Evolutionary conservation across 2,329 filamentous ascomycete species (phyloP), one percentile per base, ranked within the genome.

Genomic region (Ophiognomonia clavigignenti-juglandacearum): DNA sequence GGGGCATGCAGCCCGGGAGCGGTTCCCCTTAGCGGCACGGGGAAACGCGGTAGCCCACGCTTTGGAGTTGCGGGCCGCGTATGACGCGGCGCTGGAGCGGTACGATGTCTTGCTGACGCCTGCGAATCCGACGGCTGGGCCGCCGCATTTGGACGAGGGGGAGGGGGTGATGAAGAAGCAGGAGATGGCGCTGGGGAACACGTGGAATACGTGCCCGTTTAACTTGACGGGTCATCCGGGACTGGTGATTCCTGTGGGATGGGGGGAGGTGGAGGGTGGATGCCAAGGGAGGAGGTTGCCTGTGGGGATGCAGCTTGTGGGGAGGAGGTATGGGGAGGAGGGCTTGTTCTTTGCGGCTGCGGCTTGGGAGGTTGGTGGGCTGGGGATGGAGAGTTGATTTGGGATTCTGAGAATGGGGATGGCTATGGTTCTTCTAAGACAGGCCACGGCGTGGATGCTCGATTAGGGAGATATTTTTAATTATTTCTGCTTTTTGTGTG

Each of bases 191-290:
- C 65, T 77, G 32, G 71, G 71, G 3, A 64, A 69, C 9, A 69
- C 67, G 8, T 59, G 65, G 48, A 74, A 72, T 45, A 70, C 72
- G 0, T 65, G 63, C 26, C 65, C 68, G 4, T 77, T 77, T 55
- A 75, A 77, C 59, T 56, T 70, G 4, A 75, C 72, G 1, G 73
- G 73, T 0, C 73, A 77, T 59, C 73, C 72, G 4, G 73, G 65
- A 0, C 56, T 77, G 57, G 67, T 62, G 31, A 69, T 78, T 48
- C 73, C 73, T 5, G 67, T 66, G 29, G 58, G 70, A 19, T 64
- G 60, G 60, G 60, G 52, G 0, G 47, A 37, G 2, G 57, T 48
- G 3, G 48, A 45, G 6, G 56, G 54, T 13, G 53, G 50, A n/a
- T n/a, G n/a, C n/a, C n/a, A n/a, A 1, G 38, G 44, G 11, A 54